These are phyloP conservation scores for Phalaenopsis aphrodite DNA, from an alignment of 106 monocot genomes.

Conservation along the genomic window DNA sequence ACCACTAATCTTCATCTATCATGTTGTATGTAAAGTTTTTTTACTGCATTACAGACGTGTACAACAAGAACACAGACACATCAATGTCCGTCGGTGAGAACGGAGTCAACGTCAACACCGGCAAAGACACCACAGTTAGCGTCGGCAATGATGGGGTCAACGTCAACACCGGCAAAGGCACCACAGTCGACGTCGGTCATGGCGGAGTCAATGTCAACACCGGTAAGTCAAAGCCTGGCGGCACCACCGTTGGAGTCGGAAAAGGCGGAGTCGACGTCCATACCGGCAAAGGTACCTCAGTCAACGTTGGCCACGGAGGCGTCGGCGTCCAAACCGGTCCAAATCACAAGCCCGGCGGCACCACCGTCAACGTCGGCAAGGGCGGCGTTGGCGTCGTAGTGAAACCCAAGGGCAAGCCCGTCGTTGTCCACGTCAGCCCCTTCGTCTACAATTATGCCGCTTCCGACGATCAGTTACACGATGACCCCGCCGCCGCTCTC, in stretches of 20 bases:
- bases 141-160: constrained; percentile 24
- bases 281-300: constrained; percentile 9
- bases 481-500: constrained; percentile 27
- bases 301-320: constrained; percentile 18
- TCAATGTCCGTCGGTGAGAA: constrained; percentile 11
- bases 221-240: constrained; percentile 16
- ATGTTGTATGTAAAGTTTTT: no score
- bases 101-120: constrained; percentile 23
- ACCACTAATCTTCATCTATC: no score
- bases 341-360: constrained; percentile 3
- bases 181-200: constrained; percentile 24
- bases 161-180: constrained; percentile 23
- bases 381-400: constrained; percentile 22
- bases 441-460: constrained; percentile 35
- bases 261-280: constrained; percentile 19
- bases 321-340: constrained; percentile 18
- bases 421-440: constrained; percentile 14
- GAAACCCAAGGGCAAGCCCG: constrained; percentile 23
- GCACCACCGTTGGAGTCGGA: constrained; percentile 22
- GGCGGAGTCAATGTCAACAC: constrained; percentile 31
- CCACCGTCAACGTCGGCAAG: constrained; percentile 22
- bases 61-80: background rate
- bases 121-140: constrained; percentile 12
- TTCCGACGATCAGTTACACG: constrained; percentile 18
- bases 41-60: background rate